A percentile compares a stretch with the other conserved stretches of the same genome.
Evolutionary conservation across 192 early-diverging fungal species (phyloP).

Genomic region (Coemansia reversa): DNA sequence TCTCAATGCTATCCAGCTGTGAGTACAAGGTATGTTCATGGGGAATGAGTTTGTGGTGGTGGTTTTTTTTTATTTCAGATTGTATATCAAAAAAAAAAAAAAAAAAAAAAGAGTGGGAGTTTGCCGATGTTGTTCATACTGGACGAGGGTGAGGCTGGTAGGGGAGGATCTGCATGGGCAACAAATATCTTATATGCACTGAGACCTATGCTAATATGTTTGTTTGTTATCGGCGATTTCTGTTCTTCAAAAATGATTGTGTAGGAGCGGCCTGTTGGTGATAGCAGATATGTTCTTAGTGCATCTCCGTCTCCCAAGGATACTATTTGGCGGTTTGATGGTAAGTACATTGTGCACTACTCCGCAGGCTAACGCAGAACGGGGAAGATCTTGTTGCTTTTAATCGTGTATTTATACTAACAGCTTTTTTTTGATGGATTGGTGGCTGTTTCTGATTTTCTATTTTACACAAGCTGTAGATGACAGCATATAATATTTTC

Average conservation of each 20-base stretch:
- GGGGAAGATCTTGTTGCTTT: not conserved
- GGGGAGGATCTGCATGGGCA: not conserved
- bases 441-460: constrained; percentile 1
- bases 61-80: too few relatives aligned
- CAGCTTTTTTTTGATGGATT: not conserved
- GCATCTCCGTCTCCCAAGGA: constrained; percentile 33
- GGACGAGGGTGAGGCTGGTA: constrained; percentile 8
- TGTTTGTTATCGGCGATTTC: constrained; percentile 7
- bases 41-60: too few relatives aligned
- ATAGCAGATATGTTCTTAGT: constrained; percentile 18
- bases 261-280: constrained; percentile 26
- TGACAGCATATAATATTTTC: constrained; percentile 22
- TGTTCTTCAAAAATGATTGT: not conserved
- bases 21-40: constrained; percentile 64
- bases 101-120: too few relatives aligned
- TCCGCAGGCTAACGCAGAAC: not conserved
- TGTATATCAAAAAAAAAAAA: constrained; percentile 33
- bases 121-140: constrained; percentile 13
- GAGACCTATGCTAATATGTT: not conserved
- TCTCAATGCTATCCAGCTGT: constrained; percentile 92
- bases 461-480: constrained; percentile 20
- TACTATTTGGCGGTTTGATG: constrained; percentile 31
- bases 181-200: not conserved
- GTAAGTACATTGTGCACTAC: constrained; percentile 11
- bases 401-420: not conserved